Percentiles rank a stretch among this genome's conserved stretches.
These are phyloP conservation scores for Yarrowia sp. DNA, from an alignment of 805 yeast genomes.

Conservation along the genomic window DNA sequence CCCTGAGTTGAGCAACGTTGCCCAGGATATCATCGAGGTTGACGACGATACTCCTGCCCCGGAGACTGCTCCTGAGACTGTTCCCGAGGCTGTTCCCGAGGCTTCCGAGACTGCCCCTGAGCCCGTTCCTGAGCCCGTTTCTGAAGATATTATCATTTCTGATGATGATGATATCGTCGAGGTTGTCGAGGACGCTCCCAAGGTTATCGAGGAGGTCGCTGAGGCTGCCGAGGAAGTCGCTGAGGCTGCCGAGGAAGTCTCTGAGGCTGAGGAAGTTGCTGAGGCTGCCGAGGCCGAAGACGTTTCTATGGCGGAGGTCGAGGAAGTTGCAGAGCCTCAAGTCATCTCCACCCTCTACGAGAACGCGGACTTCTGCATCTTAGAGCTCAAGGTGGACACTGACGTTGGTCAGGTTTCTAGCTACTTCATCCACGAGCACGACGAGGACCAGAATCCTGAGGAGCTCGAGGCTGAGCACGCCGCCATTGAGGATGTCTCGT, in stretches of 20 bases:
- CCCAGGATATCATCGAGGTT: too few relatives aligned
- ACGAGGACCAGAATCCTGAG: constrained; percentile 17
- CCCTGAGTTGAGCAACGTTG: not conserved
- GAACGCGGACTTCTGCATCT: not conserved
- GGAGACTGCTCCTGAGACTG: not conserved
- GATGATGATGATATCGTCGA: too few relatives aligned
- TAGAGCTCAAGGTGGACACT: constrained; percentile 4
- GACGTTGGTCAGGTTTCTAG: constrained; percentile 5
- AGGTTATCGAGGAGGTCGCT: too few relatives aligned
- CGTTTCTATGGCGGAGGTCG: not conserved
- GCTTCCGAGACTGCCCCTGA: too few relatives aligned
- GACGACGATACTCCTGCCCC: too few relatives aligned
- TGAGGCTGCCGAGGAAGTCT: not conserved
- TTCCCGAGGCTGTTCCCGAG: not conserved
- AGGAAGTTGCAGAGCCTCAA: not conserved
- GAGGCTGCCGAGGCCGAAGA: not conserved
- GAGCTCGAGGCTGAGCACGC: constrained; percentile 7
- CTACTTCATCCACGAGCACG: constrained; percentile 15
- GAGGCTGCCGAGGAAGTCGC: not conserved
- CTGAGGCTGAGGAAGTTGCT: not conserved
- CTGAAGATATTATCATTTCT: too few relatives aligned
- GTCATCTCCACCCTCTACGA: constrained; percentile 21
- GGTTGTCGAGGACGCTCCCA: too few relatives aligned
- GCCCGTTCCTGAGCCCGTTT: too few relatives aligned
- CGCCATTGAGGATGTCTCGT: not conserved